phyloP scores from a whole-genome alignment of 1,139 yeast species.

The Scheffersomyces cryptocercus region DNA sequence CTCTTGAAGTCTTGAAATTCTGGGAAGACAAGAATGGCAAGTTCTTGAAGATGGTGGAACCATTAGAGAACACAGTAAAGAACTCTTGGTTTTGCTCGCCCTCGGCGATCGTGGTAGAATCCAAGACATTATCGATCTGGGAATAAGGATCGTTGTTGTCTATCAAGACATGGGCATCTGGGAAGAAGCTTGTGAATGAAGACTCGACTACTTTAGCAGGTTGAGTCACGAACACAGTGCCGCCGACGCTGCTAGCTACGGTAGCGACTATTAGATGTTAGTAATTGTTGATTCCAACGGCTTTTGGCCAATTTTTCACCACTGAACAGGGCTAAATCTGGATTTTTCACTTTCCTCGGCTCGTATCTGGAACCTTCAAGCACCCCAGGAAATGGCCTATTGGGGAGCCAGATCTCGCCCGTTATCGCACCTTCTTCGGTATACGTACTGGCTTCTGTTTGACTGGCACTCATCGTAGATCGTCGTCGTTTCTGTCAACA shows the following conservation, averaged over 20 bases:
- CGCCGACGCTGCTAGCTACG: constrained; percentile 21
- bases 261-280: constrained; percentile 12
- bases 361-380: background rate
- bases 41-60: constrained; percentile 50
- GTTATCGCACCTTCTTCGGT: too few relatives aligned
- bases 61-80: constrained; percentile 53
- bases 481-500: background rate
- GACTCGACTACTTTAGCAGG: constrained; percentile 49
- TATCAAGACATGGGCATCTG: constrained; percentile 33
- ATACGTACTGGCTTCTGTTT: constrained; percentile 15
- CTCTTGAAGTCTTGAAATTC: constrained; percentile 41
- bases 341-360: background rate
- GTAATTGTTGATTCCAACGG: constrained; percentile 2
- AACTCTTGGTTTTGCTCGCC: constrained; percentile 16
- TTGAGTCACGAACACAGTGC: constrained; percentile 43
- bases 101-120: constrained; percentile 9
- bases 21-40: constrained; percentile 55
- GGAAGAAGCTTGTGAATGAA: constrained; percentile 25
- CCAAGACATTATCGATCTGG: constrained; percentile 35
- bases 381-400: too few relatives aligned
- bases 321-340: background rate
- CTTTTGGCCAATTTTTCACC: too few relatives aligned
- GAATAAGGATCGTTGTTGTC: constrained; percentile 58
- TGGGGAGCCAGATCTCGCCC: too few relatives aligned
- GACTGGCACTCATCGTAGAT: constrained; percentile 13